Evolutionary conservation across 495 filamentous ascomycete genomes (phyloP), one percentile per base, ranked within the genome.

Genomic region (Penicillium robsamsonii): DNA sequence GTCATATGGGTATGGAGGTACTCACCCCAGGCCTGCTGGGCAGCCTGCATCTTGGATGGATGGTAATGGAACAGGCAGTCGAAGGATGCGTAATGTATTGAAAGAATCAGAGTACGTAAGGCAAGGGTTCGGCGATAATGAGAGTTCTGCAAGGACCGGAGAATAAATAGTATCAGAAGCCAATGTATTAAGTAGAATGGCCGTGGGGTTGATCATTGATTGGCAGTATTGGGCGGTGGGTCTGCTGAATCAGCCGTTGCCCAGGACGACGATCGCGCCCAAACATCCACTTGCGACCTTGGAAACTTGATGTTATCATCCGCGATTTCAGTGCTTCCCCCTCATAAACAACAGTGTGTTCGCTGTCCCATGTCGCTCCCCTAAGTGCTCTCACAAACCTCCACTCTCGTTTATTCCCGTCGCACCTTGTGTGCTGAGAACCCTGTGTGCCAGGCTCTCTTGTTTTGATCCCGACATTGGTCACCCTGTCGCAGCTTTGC

Each of bases 11-110:
- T 50, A 27, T 52, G 46, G 44, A 58, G 55, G 46, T 51, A 70
- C 73, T 41, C 47, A 85, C 83, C 83, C 82, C 82, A 86, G 42
- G 81, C 81, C 74, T 79, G 80, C 75, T 80, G 79, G 56, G 82
- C 78, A 72, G 71, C 65, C 67, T 83, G 76, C 80, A 80, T 81
- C 50, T 54, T 65, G 54, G 35, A 20, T n/a, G 15, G 4, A 27
- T 30, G 27, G 17, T 1, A 35, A 45, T 60, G 48, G 47, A 24
- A 41, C 11, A 47, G 31, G 33, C 3, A 29, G 5, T 48, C 11
- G 45, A 50, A 59, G 25, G 40, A 11, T 3, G 35, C 43, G 13
- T 12, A 27, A 24, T 35, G 17, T 48, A 15, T 35, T 18, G n/a
- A 37, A 31, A 1, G 38, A 55, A n/a, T 30, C 31, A 30, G 42